These are phyloP conservation scores for Colletotrichum caudatum DNA, from an alignment of 2,329 filamentous ascomycete genomes.

Conservation along the genomic window DNA sequence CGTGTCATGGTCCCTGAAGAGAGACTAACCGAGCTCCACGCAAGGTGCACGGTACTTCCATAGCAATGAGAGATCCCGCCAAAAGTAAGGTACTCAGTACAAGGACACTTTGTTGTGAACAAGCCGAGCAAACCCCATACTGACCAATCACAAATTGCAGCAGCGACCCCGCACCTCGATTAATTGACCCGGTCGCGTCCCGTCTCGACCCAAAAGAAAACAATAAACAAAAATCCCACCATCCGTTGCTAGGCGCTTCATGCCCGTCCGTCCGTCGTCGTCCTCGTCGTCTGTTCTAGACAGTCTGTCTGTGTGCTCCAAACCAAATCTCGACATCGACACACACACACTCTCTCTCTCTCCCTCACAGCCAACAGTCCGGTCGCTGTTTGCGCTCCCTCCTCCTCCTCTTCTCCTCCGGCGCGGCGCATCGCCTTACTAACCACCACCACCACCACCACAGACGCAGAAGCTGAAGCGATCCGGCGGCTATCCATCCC, in stretches of 20 bases:
- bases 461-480: neutral
- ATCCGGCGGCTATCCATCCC: neutral
- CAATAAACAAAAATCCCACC: slow-evolving; percentile 45
- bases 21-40: neutral
- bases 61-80: rapidly evolving
- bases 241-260: slow-evolving; percentile 47
- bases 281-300: neutral
- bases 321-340: neutral
- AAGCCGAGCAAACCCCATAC: neutral
- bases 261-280: slow-evolving; percentile 3
- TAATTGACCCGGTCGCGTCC: slow-evolving; percentile 35
- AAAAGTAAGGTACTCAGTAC: too few relatives aligned
- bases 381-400: slow-evolving; percentile 10
- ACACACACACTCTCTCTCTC: too few relatives aligned
- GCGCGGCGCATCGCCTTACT: slow-evolving; percentile 30
- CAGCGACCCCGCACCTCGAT: slow-evolving; percentile 22
- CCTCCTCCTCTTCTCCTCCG: neutral
- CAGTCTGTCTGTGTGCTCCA: too few relatives aligned
- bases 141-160: slow-evolving; percentile 3
- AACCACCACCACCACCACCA: slow-evolving; percentile 22
- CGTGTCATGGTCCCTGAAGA: slow-evolving; percentile 12
- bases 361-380: neutral
- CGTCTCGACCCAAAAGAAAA: slow-evolving; percentile 46
- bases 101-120: neutral
- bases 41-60: too few relatives aligned